Percentiles rank a stretch among this genome's conserved stretches.
Evolutionary conservation across 2,329 filamentous ascomycete species (phyloP).

Genomic region (Lasiodiplodia sp.): DNA sequence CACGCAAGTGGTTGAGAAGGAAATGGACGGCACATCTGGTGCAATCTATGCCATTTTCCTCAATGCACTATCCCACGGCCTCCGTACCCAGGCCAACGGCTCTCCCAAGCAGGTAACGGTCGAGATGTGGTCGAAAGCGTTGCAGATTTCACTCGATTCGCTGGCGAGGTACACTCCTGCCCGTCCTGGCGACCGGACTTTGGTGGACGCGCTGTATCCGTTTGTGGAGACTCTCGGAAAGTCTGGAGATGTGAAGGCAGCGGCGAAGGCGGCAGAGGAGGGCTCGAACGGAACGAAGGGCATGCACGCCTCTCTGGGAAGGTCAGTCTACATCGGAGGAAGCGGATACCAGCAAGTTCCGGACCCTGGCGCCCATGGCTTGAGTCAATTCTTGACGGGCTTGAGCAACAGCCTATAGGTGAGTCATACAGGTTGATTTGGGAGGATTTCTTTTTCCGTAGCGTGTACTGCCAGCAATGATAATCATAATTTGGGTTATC

Average conservation of each 20-base stretch:
- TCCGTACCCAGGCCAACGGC: slow-evolving; percentile 61
- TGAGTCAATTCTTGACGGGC: slow-evolving; percentile 83
- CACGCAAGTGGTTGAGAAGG: slow-evolving; percentile 69
- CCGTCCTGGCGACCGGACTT: slow-evolving; percentile 83
- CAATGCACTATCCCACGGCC: slow-evolving; percentile 78
- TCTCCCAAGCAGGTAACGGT: slow-evolving; percentile 54
- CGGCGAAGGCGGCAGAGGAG: slow-evolving; percentile 75
- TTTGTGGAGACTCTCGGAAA: slow-evolving; percentile 77
- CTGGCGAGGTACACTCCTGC: slow-evolving; percentile 88
- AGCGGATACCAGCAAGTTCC: slow-evolving; percentile 75
- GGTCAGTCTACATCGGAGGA: slow-evolving; percentile 83
- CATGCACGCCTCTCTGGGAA: slow-evolving; percentile 88
- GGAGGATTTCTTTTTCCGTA: not conserved
- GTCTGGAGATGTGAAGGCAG: slow-evolving; percentile 72
- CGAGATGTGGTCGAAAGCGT: slow-evolving; percentile 69
- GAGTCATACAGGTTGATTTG: slow-evolving; percentile 17
- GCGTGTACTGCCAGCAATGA: slow-evolving; percentile 7
- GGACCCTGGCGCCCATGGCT: slow-evolving; percentile 78
- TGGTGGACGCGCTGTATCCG: slow-evolving; percentile 88
- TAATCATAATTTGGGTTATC: slow-evolving; percentile 31
- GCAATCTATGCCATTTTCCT: slow-evolving; percentile 88
- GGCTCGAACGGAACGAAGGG: slow-evolving; percentile 86
- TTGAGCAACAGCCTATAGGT: slow-evolving; percentile 48
- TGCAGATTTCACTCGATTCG: slow-evolving; percentile 73
- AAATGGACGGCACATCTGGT: slow-evolving; percentile 79